These are phyloP conservation scores for Phytophthora sansomeana DNA, from an alignment of 352 stramenopile species.

Conservation along the genomic window DNA sequence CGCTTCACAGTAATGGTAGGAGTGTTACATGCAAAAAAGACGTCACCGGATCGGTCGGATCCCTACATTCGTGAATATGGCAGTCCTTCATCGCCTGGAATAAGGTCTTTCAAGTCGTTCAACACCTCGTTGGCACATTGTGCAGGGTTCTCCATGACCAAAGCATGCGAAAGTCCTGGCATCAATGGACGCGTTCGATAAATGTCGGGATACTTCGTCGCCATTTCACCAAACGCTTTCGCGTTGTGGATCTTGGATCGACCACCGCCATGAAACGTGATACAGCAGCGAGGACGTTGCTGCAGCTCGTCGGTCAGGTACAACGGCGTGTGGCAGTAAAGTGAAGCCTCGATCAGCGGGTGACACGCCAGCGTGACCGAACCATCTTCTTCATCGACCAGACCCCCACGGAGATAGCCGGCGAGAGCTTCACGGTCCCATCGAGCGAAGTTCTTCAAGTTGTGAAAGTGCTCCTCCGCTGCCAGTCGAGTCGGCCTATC, in stretches of 20 bases:
- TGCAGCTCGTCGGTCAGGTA: constrained; percentile 37
- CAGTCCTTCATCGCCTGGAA: not conserved
- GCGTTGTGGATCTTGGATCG: constrained; percentile 51
- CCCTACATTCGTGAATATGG: constrained; percentile 16
- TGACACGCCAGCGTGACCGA: constrained; percentile 47
- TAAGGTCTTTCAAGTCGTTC: constrained; percentile 32
- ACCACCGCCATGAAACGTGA: constrained; percentile 49
- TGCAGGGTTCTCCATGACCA: constrained; percentile 58
- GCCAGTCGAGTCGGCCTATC: constrained; percentile 24
- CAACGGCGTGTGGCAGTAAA: constrained; percentile 49
- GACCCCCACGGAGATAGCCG: constrained; percentile 33
- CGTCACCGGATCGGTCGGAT: not conserved
- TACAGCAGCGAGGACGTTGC: constrained; percentile 37
- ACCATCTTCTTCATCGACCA: constrained; percentile 36
- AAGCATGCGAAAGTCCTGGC: constrained; percentile 44
- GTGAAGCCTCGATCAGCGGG: constrained; percentile 47
- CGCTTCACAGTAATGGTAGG: not conserved
- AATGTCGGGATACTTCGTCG: constrained; percentile 35
- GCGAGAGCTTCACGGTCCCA: constrained; percentile 42
- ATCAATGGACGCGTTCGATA: constrained; percentile 44
- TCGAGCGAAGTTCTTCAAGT: constrained; percentile 41
- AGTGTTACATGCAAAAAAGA: not conserved
- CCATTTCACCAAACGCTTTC: constrained; percentile 39
- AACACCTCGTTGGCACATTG: constrained; percentile 45
- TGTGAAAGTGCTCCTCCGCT: constrained; percentile 37